Evolutionary conservation across 805 yeast species (phyloP), one percentile per base, ranked within the genome.

Genomic region (Brettanomyces nanus): DNA sequence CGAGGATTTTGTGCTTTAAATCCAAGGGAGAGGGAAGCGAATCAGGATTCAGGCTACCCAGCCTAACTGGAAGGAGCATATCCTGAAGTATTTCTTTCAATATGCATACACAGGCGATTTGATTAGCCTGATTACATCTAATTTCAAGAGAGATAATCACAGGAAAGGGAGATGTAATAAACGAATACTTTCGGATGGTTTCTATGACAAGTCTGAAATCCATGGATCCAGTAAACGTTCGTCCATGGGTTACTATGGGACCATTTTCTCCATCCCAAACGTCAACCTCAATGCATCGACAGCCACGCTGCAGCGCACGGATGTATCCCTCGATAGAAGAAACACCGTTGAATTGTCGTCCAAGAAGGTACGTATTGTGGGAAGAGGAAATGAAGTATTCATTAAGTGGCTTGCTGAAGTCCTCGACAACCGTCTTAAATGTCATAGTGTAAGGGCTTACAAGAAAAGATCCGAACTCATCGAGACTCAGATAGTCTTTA

Each of bases 281-380:
- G 58, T 92, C 99, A 29, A 92, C 77, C 53, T 92, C 99, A n/a
- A 92, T 68, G 45, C 96, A 89, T 32, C 96, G 68, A 51, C 97
- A 92, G 1, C 98, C 97, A 38, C 87, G 73, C 54, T 87, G 96
- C 35, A 92, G 62, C 0, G 85, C 92, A 36, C 82, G 73, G 14
- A 86, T 77, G 48, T 92, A 92, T 0, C 94, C 94, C 52, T 90
- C 97, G 2, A 86, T 77, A 0, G 97, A 85, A 0, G 96, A 81
- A 3, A 74, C 78, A 17, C 92, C 95, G 2, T 80, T 95, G 14
- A 85, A 71, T 53, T 92, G 98, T 28, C 92, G 68, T 0, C 98
- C 98, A 20, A 78, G 59, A 3, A 92, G 64, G 52, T 92, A 92
- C 0, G 98, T 92, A 54, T 92, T 92, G 57, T 92, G 99, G 0